A percentile compares a stretch with the other conserved stretches of the same genome.
Conservation (phyloP, 345 rosid species). For the Murraya paniculata region DNA sequence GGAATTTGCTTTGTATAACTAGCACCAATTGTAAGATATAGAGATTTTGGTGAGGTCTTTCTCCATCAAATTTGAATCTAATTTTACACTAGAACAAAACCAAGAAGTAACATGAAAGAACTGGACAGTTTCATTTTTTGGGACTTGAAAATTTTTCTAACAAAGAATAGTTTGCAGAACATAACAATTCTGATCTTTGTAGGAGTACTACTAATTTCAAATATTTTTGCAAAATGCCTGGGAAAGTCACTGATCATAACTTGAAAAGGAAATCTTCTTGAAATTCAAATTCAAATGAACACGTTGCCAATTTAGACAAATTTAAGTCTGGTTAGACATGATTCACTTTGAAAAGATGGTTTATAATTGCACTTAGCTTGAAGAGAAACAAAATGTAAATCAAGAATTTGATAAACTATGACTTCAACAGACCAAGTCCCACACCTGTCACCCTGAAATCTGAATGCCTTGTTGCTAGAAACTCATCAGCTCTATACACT, state of each 20-base stretch:
- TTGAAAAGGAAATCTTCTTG: background rate
- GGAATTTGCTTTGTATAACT: no score
- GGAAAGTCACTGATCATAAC: background rate
- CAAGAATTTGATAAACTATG: background rate
- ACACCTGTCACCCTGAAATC: no score
- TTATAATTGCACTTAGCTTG: background rate
- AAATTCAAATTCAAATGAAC: background rate
- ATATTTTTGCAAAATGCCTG: background rate
- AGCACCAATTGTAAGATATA: no score
- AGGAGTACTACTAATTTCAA: background rate
- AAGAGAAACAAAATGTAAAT: background rate
- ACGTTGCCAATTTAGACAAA: background rate
- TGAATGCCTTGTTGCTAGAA: background rate
- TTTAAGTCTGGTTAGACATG: background rate
- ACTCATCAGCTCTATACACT: no score
- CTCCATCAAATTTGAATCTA: no score
- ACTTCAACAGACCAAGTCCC: no score
- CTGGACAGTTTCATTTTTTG: background rate
- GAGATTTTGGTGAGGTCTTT: no score
- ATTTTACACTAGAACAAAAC: no score
- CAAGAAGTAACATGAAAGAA: background rate
- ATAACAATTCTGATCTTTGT: background rate
- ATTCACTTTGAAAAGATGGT: background rate
- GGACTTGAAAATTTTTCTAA: background rate
- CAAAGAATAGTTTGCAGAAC: background rate